Evolutionary conservation across 345 rosid genomes (phyloP).

Genomic region (Eutrema japonicum): DNA sequence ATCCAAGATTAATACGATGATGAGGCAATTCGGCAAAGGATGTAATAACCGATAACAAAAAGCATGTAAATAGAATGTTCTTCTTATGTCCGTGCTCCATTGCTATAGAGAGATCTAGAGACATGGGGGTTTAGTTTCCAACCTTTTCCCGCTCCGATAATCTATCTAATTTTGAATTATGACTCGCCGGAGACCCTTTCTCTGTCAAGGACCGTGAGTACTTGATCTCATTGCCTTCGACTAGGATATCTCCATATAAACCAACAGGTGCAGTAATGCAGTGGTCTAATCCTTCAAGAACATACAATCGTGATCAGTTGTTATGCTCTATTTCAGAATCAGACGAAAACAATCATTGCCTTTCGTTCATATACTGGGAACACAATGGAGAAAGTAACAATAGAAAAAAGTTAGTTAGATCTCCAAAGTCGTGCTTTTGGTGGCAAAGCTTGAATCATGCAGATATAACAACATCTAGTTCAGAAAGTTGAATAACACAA

Average conservation of each 20-base stretch:
- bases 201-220: conserved; percentile 75
- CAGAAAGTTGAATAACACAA: neutral
- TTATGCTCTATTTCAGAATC: conserved; percentile 2
- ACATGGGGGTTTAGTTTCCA: conserved; percentile 14
- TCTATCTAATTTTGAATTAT: conserved; percentile 68
- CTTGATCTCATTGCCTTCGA: conserved; percentile 53
- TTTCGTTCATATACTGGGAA: neutral
- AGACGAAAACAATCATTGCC: neutral
- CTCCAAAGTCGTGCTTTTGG: neutral
- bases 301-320: conserved; percentile 41
- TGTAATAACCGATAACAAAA: neutral
- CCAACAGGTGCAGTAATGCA: conserved; percentile 58
- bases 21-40: neutral
- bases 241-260: conserved; percentile 42
- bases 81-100: neutral
- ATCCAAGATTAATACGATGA: neutral
- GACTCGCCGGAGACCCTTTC: conserved; percentile 52
- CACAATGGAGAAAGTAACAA: neutral
- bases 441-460: neutral
- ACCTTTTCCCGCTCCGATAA: conserved; percentile 90
- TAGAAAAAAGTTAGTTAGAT: neutral
- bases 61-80: neutral
- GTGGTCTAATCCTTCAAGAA: conserved; percentile 71
- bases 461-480: too few relatives aligned
- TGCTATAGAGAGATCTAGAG: neutral